A percentile compares a stretch with the other conserved stretches of the same genome.
These are phyloP conservation scores for Yamadazyma mexicana DNA, from an alignment of 1,139 yeast species.

Conservation along the genomic window DNA sequence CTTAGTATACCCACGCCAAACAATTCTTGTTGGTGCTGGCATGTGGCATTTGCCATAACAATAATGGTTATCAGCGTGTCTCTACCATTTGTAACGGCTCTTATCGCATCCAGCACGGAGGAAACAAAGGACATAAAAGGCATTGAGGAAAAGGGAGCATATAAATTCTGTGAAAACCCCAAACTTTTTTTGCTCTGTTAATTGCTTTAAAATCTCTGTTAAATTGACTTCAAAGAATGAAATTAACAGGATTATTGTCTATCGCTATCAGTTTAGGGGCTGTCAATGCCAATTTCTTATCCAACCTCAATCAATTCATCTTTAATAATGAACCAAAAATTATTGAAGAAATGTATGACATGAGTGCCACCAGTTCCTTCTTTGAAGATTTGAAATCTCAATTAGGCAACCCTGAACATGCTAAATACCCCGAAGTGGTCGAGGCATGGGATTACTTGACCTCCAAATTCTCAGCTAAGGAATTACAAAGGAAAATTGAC, in stretches of 20 bases:
- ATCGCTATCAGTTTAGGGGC: slow-evolving; percentile 4
- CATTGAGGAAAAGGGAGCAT: neutral
- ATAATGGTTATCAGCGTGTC: neutral
- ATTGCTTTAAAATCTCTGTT: too few species aligned
- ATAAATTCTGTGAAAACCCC: too few species aligned
- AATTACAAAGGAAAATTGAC: slow-evolving; percentile 20
- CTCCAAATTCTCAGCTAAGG: slow-evolving; percentile 16
- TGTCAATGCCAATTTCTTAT: slow-evolving; percentile 8
- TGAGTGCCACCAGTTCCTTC: slow-evolving; percentile 1
- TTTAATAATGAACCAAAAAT: slow-evolving; percentile 3
- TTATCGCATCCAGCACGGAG: too few species aligned
- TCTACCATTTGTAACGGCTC: neutral
- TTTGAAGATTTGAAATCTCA: slow-evolving; percentile 10
- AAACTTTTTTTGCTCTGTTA: too few species aligned
- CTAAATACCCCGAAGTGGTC: slow-evolving; percentile 6
- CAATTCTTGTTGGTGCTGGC: too few species aligned
- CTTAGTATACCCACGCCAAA: too few species aligned
- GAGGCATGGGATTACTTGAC: slow-evolving; percentile 30
- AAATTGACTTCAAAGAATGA: slow-evolving; percentile 3
- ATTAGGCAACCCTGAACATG: slow-evolving; percentile 12
- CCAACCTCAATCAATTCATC: slow-evolving; percentile 6
- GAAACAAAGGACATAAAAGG: too few species aligned
- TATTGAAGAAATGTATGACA: slow-evolving; percentile 3
- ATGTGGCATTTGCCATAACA: too few species aligned
- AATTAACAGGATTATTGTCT: slow-evolving; percentile 4